Conservation (phyloP, 1,284 basidiomycete species). For the Cryptococcus sp. region DNA sequence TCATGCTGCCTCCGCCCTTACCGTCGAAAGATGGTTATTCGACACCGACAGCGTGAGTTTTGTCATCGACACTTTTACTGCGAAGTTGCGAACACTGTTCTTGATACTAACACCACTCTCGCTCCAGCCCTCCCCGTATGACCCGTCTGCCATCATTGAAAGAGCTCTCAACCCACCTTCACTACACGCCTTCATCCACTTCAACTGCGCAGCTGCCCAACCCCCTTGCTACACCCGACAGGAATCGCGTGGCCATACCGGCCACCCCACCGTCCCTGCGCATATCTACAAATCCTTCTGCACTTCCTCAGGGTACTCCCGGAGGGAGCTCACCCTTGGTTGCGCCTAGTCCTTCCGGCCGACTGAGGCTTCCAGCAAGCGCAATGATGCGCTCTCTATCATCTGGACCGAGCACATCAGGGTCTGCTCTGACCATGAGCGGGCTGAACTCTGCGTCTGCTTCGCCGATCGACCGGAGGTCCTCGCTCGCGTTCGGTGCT, state of each 20-base stretch:
- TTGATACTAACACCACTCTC: slow-evolving; percentile 5
- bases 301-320: slow-evolving; percentile 61
- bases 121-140: slow-evolving; percentile 26
- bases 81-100: background rate
- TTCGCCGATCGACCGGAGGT: background rate
- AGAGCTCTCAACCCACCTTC: slow-evolving; percentile 36
- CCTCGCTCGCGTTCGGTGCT: background rate
- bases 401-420: slow-evolving; percentile 6
- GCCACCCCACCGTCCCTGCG: slow-evolving; percentile 64
- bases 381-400: slow-evolving; percentile 22
- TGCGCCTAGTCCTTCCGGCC: slow-evolving; percentile 59
- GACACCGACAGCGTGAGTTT: background rate
- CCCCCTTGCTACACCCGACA: slow-evolving; percentile 57
- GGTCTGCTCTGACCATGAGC: background rate
- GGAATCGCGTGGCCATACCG: slow-evolving; percentile 59
- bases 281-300: slow-evolving; percentile 59
- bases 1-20: slow-evolving; percentile 27
- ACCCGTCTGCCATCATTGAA: slow-evolving; percentile 43
- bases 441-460: slow-evolving; percentile 3
- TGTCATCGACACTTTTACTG: background rate
- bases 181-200: slow-evolving; percentile 14
- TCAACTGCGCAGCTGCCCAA: slow-evolving; percentile 19
- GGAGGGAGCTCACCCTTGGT: slow-evolving; percentile 5
- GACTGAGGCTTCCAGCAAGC: slow-evolving; percentile 58
- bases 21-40: slow-evolving; percentile 12